Conservation (phyloP, 257 asterid species). For the Jacaranda copaia region DNA sequence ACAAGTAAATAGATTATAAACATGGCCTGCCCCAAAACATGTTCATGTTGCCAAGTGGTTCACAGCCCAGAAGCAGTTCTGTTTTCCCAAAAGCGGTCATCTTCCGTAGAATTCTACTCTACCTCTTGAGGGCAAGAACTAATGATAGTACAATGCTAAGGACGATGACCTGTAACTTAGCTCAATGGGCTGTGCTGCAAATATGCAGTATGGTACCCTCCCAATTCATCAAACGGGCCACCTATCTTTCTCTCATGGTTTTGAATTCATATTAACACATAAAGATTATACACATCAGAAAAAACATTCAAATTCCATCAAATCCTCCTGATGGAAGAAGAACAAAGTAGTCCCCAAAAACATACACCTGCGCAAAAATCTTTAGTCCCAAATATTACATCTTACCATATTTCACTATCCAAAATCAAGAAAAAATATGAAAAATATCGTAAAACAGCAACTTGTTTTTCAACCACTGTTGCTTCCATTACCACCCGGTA, state of each 20-base stretch:
- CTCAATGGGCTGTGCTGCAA: not conserved
- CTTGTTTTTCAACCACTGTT: slow-evolving; percentile 54
- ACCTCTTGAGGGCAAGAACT: too few relatives aligned
- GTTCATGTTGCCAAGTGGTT: too few relatives aligned
- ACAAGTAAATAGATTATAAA: too few relatives aligned
- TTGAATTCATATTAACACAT: not conserved
- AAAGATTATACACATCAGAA: not conserved
- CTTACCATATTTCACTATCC: slow-evolving; percentile 30
- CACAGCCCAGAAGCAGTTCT: too few relatives aligned
- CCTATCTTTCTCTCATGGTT: too few relatives aligned
- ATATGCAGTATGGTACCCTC: not conserved
- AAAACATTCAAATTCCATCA: not conserved
- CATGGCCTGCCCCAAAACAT: too few relatives aligned
- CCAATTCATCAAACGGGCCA: not conserved
- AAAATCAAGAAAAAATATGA: not conserved
- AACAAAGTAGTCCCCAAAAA: not conserved
- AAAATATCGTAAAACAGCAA: not conserved
- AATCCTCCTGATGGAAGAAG: not conserved
- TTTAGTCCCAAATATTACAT: slow-evolving; percentile 30
- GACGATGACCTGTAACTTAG: not conserved
- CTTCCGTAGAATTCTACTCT: too few relatives aligned
- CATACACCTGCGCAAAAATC: not conserved
- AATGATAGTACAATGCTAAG: too few relatives aligned
- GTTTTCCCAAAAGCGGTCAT: too few relatives aligned
- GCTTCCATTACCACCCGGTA: slow-evolving; percentile 50